These are phyloP conservation scores for Eucalyptus polyanthemos DNA, from an alignment of 345 rosid species.

Conservation along the genomic window DNA sequence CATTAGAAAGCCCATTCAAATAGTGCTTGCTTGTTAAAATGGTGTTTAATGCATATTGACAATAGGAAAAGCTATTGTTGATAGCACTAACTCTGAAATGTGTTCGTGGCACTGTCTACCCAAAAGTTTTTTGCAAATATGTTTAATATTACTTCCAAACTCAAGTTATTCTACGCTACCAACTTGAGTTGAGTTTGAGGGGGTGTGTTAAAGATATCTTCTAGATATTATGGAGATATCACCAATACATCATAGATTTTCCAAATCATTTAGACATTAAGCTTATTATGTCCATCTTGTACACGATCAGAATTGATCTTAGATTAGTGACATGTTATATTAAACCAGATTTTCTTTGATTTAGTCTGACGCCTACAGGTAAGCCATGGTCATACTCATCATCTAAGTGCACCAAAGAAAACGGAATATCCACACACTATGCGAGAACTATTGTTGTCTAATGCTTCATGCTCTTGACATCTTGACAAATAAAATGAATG, in stretches of 20 bases:
- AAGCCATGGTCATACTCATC: not conserved
- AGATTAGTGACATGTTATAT: not conserved
- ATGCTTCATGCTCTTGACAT: not conserved
- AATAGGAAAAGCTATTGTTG: not conserved
- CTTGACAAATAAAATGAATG: not conserved
- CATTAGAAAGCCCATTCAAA: not conserved
- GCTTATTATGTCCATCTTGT: not conserved
- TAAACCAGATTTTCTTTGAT: not conserved
- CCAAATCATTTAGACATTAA: not conserved
- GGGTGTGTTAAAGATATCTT: not conserved
- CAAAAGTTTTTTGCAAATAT: not conserved
- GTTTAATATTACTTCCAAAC: not conserved
- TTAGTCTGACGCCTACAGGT: not conserved
- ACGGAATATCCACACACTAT: not conserved
- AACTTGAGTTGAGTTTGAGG: not conserved
- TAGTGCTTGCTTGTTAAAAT: not conserved
- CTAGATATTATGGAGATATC: not conserved
- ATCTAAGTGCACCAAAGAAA: not conserved
- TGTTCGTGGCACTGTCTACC: not conserved
- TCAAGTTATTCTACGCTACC: not conserved
- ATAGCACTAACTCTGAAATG: not conserved
- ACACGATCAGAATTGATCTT: not conserved
- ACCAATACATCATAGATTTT: not conserved
- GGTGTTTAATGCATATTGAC: not conserved
- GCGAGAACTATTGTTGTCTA: not conserved